These are phyloP conservation scores for Populus hybrid DNA, from an alignment of 441 rosid species.

Conservation along the genomic window DNA sequence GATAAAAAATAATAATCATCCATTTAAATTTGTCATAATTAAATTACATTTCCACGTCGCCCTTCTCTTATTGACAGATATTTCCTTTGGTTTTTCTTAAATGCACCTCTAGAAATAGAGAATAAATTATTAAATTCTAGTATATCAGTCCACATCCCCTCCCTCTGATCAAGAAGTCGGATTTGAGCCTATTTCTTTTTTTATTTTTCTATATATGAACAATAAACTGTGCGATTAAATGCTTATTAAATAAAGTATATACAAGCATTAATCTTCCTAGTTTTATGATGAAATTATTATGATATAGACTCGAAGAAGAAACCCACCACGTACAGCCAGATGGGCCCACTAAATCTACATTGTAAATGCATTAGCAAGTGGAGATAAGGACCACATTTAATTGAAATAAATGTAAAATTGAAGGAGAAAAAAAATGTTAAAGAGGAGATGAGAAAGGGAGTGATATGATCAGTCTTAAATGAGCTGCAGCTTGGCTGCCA, in stretches of 20 bases:
- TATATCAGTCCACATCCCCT: too few relatives aligned
- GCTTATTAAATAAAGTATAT: too few relatives aligned
- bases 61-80: too few relatives aligned
- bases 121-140: too few relatives aligned
- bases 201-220: too few relatives aligned
- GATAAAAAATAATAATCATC: background rate
- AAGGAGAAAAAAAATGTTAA: background rate
- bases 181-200: too few relatives aligned
- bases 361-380: background rate
- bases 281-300: background rate
- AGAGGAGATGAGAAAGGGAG: background rate
- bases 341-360: conserved; percentile 9
- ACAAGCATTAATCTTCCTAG: background rate
- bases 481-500: background rate
- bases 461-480: conserved; percentile 15
- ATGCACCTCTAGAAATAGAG: too few relatives aligned
- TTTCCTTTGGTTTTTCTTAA: too few relatives aligned
- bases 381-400: conserved; percentile 8
- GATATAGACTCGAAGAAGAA: background rate
- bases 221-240: background rate
- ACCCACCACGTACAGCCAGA: background rate
- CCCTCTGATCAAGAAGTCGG: too few relatives aligned
- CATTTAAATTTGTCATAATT: too few relatives aligned
- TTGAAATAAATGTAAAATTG: conserved; percentile 13
- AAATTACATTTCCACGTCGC: too few relatives aligned